Percentiles rank a stretch among this genome's conserved stretches.
Conservation (phyloP, 1,139 yeast genomes). For the Dujonia santamariae region DNA sequence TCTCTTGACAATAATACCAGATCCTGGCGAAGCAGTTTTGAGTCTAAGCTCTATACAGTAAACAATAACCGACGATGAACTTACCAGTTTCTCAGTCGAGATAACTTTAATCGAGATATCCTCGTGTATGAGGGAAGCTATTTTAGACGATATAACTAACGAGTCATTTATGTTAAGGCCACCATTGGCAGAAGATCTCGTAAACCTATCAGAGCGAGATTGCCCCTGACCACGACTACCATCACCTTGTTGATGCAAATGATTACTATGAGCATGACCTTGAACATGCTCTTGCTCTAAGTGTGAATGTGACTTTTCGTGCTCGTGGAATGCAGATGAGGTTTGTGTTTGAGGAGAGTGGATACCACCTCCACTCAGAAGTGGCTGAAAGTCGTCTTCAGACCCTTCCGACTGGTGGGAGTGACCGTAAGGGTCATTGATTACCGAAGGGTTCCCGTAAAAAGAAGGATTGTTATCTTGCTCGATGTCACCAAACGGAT, state of each 20-base stretch:
- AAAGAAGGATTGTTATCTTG: slow-evolving; percentile 50
- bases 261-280: too few relatives aligned
- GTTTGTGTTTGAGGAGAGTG: not conserved
- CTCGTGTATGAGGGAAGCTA: slow-evolving; percentile 27
- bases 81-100: slow-evolving; percentile 35
- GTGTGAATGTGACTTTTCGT: not conserved
- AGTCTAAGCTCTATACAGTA: slow-evolving; percentile 35
- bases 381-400: not conserved
- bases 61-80: slow-evolving; percentile 36
- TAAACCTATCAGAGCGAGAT: too few relatives aligned
- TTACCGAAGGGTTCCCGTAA: slow-evolving; percentile 32
- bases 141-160: slow-evolving; percentile 37
- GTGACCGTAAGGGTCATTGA: slow-evolving; percentile 27
- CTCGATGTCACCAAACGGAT: slow-evolving; percentile 37
- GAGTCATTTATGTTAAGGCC: slow-evolving; percentile 29
- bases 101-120: slow-evolving; percentile 24
- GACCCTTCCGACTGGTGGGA: not conserved
- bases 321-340: not conserved
- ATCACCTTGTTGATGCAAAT: too few relatives aligned
- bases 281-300: not conserved
- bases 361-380: not conserved
- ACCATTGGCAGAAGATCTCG: slow-evolving; percentile 5
- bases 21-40: not conserved
- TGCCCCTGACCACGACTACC: too few relatives aligned
- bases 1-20: slow-evolving; percentile 37